phyloP scores from a whole-genome alignment of 257 asterid species.

The Nicotiana otophora region DNA sequence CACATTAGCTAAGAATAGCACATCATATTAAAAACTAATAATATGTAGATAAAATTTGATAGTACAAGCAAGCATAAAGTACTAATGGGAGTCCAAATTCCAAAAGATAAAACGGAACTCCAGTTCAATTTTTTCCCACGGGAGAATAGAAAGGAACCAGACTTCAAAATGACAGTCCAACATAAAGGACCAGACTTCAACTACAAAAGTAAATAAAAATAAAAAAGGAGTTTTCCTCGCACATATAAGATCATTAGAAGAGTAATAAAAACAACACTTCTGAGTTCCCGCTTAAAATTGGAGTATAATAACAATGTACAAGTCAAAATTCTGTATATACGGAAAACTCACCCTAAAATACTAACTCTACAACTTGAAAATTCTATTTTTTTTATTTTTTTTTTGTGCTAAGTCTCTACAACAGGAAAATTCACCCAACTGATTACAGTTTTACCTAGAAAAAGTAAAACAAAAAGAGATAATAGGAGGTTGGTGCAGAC shows the following conservation, averaged over 20 bases:
- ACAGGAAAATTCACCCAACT: background rate
- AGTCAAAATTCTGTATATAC: background rate
- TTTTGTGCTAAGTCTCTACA: background rate
- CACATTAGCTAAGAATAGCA: no score
- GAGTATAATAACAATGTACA: background rate
- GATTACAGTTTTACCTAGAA: background rate
- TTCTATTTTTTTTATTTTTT: background rate
- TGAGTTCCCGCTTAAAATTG: constrained; percentile 1
- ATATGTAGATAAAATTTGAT: background rate
- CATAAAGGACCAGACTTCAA: background rate
- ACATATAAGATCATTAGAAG: background rate
- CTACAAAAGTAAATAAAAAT: no score
- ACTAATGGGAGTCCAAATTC: background rate
- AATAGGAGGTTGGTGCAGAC: constrained; percentile 1
- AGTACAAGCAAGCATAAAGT: background rate
- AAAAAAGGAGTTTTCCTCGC: background rate
- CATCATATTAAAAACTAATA: background rate
- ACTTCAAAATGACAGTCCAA: background rate
- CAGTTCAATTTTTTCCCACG: background rate
- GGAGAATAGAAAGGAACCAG: background rate
- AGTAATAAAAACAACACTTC: background rate
- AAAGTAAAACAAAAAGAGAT: background rate
- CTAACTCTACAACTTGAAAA: constrained; percentile 6
- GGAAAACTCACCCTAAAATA: background rate
- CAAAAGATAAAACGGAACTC: background rate